These are phyloP conservation scores for Fusarium incarnatum DNA, from an alignment of 2,329 filamentous ascomycete genomes.

Conservation along the genomic window DNA sequence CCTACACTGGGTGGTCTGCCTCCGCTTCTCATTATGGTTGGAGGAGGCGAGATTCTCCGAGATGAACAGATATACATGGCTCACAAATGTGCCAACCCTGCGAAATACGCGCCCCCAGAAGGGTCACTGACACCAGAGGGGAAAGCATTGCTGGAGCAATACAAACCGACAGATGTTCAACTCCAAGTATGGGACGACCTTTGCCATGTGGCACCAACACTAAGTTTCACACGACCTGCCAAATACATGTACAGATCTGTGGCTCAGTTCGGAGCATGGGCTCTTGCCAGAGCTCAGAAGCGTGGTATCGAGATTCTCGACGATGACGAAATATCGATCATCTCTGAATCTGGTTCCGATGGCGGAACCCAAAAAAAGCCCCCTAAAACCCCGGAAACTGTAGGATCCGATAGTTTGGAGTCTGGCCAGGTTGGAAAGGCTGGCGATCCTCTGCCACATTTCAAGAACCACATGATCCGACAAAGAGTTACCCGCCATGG, in stretches of 20 bases:
- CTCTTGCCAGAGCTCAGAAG: conserved; percentile 83
- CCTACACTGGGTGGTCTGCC: conserved; percentile 90
- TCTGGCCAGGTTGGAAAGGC: conserved; percentile 77
- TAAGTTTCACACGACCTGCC: conserved; percentile 96
- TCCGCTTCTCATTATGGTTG: conserved; percentile 85
- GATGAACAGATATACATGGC: conserved; percentile 97
- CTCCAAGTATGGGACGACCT: conserved; percentile 96
- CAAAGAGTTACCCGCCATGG: conserved; percentile 87
- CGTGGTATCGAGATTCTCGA: conserved; percentile 83
- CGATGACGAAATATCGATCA: conserved; percentile 80
- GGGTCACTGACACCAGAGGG: conserved; percentile 72
- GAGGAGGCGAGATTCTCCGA: conserved; percentile 87
- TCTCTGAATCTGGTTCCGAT: conserved; percentile 69
- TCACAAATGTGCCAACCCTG: conserved; percentile 90
- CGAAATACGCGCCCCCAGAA: conserved; percentile 77
- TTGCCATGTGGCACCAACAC: conserved; percentile 89
- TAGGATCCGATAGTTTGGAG: conserved; percentile 35
- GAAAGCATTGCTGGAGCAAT: conserved; percentile 69
- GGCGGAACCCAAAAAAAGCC: conserved; percentile 41
- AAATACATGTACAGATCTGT: conserved; percentile 96
- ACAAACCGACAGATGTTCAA: conserved; percentile 89
- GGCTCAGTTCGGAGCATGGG: conserved; percentile 94
- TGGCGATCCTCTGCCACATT: conserved; percentile 83
- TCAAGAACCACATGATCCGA: conserved; percentile 89
- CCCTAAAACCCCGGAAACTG: conserved; percentile 35